These are phyloP conservation scores for Colletotrichum sansevieriae DNA, from an alignment of 2,329 filamentous ascomycete species.

Conservation along the genomic window DNA sequence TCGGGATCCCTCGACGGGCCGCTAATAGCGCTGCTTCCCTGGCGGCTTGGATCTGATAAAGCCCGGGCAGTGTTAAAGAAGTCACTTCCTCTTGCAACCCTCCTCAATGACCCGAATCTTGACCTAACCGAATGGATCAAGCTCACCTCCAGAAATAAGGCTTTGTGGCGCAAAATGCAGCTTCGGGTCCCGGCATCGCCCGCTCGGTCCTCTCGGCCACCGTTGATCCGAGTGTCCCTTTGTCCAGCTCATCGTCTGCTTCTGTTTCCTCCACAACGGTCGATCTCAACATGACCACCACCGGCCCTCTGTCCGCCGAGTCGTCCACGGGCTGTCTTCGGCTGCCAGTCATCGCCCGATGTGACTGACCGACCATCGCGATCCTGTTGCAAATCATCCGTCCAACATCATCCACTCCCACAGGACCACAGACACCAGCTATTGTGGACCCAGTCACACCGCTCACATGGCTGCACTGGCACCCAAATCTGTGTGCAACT, in stretches of 20 bases:
- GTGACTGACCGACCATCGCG: background rate
- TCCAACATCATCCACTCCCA: background rate
- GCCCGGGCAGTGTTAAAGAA: no score
- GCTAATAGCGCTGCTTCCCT: background rate
- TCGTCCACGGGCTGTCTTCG: background rate
- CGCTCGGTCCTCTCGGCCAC: conserved; percentile 34
- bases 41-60: no score
- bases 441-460: background rate
- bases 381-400: background rate
- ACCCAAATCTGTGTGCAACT: background rate
- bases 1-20: background rate
- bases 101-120: no score
- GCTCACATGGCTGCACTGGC: conserved; percentile 21
- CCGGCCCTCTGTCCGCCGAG: background rate
- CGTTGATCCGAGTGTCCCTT: conserved; percentile 22
- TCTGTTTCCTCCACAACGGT: background rate
- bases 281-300: background rate
- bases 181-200: conserved; percentile 7
- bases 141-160: background rate
- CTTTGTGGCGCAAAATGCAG: background rate
- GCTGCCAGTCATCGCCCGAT: conserved; percentile 16
- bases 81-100: no score
- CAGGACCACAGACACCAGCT: background rate
- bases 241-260: no score
- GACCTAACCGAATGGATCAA: background rate